Evolutionary conservation across 768 basidiomycete species (phyloP), one percentile per base, ranked within the genome.

Genomic region (Lactarius vividus): DNA sequence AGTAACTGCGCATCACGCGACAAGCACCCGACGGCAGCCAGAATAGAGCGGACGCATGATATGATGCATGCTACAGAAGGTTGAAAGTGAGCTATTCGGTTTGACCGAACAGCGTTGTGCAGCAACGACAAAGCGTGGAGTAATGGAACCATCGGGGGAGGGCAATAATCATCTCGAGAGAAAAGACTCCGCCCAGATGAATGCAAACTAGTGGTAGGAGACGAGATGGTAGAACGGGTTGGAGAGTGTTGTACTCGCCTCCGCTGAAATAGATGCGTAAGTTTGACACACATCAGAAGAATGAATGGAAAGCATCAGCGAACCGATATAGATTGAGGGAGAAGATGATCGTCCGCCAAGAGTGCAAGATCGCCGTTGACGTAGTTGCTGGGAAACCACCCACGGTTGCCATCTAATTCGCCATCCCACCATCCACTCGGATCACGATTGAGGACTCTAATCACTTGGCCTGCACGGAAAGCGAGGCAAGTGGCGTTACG

Each of bases 331-430:
- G 74, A 64, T 73, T 74, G 67, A 60, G 83, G 76, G 26, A 84
- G 76, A 26, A 84, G 77, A 64, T 87, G 83, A 72, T 89, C 87
- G 67, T 84, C 84, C 5, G 81, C 82, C 65, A 88, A 72, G 44
- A 85, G 80, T 59, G 81, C 81, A 59, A 83, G 79, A 69, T 89
- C 87, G 18, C 83, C 78, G 70, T 87, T 88, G 69, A 93, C 91
- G 78, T 97, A 98, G 77, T 98, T 99, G 72, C 93, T 95, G 23
- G 97, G 97, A 77, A 98, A 98, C 97, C 97, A 99, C 15, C 97
- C 97, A 71, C 96, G 80, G 66, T 88, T 79, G 2, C 88, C 91
- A 40, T 94, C 91, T 20, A 96, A 75, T 77, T 98, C 94, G 11
- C 97, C 97, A 73, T 99, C 96, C 96, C 96, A 98, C 97, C 97